These are phyloP conservation scores for Paraglomus occultum DNA, from an alignment of 192 early-diverging fungal genomes.

Conservation along the genomic window DNA sequence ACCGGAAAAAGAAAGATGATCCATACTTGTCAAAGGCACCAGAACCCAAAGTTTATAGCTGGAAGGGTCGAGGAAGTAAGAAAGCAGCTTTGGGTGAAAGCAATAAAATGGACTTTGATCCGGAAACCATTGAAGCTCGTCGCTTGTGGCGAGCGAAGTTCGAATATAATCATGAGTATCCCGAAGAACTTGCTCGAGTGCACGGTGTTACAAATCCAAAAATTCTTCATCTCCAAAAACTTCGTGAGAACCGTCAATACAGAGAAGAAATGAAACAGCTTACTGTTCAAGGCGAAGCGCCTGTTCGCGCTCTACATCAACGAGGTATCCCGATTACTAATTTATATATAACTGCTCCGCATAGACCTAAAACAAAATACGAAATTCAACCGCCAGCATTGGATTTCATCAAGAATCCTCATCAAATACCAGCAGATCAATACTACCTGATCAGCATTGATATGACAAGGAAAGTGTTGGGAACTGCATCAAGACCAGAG, in stretches of 20 bases:
- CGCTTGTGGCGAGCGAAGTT: neutral
- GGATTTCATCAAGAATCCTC: slow-evolving; percentile 24
- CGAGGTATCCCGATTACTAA: slow-evolving; percentile 21
- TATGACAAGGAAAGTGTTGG: slow-evolving; percentile 36
- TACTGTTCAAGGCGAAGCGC: slow-evolving; percentile 37
- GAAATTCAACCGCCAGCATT: slow-evolving; percentile 32
- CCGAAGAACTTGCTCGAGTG: slow-evolving; percentile 9
- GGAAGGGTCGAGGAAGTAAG: too few relatives aligned
- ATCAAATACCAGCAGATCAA: slow-evolving; percentile 28
- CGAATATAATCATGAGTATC: slow-evolving; percentile 2
- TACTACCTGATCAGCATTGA: slow-evolving; percentile 37
- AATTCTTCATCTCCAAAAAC: slow-evolving; percentile 33
- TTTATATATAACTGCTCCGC: slow-evolving; percentile 30
- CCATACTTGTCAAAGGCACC: too few relatives aligned
- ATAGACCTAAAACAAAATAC: slow-evolving; percentile 3
- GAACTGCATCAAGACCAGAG: slow-evolving; percentile 35
- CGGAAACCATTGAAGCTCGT: too few relatives aligned
- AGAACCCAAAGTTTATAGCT: too few relatives aligned
- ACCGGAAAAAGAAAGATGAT: too few relatives aligned
- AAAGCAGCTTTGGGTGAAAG: too few relatives aligned
- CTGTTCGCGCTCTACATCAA: slow-evolving; percentile 29
- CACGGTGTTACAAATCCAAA: slow-evolving; percentile 27
- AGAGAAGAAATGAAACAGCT: slow-evolving; percentile 25
- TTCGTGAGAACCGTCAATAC: slow-evolving; percentile 36
- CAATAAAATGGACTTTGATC: too few relatives aligned